These are phyloP conservation scores for Mikania micrantha DNA, from an alignment of 129 eudicot genomes.

Conservation along the genomic window DNA sequence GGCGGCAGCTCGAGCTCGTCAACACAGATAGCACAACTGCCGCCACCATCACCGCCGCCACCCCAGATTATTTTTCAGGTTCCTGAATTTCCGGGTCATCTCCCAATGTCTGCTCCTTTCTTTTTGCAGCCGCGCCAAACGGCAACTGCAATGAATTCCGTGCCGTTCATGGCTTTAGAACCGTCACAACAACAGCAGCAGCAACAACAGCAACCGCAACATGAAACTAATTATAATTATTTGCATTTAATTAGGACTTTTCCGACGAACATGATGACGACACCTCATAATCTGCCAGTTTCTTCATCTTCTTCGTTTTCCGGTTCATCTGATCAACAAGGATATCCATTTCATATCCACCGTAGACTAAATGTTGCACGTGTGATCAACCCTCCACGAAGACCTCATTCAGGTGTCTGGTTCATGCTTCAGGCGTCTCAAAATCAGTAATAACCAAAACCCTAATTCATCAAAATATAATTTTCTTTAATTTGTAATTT, in stretches of 20 bases:
- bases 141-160: constrained; percentile 6
- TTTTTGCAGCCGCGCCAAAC: constrained; percentile 25
- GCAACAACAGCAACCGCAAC: constrained; percentile 16
- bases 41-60: constrained; percentile 2
- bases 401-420: constrained; percentile 78
- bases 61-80: constrained; percentile 13
- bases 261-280: constrained; percentile 14
- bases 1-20: constrained; percentile 8
- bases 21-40: background rate
- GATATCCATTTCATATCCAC: constrained; percentile 26
- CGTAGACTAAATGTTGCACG: constrained; percentile 22
- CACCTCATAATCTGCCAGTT: constrained; percentile 15
- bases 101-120: constrained; percentile 12
- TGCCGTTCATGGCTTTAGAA: constrained; percentile 10
- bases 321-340: constrained; percentile 12
- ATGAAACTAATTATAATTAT: constrained; percentile 23
- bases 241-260: constrained; percentile 37
- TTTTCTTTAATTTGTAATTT: background rate
- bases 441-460: constrained; percentile 51
- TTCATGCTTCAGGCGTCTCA: constrained; percentile 69
- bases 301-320: constrained; percentile 29
- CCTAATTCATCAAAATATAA: background rate
- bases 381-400: constrained; percentile 63
- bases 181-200: background rate
- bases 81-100: constrained; percentile 23